Evolutionary conservation across 768 basidiomycete genomes (phyloP), one percentile per base, ranked within the genome.

Genomic region (Termitomyces sp.): DNA sequence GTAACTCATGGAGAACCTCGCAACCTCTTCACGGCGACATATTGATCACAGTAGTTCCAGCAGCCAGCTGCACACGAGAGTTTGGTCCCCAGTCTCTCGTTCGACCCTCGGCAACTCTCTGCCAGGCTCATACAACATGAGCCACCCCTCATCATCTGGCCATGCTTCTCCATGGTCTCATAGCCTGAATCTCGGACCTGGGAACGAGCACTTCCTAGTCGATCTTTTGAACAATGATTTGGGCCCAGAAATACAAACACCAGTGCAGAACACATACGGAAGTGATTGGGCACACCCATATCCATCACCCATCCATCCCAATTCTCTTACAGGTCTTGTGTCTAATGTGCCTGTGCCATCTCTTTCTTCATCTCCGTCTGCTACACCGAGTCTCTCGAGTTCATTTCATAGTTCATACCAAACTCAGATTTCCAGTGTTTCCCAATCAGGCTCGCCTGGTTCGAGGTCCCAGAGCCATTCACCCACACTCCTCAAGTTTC

Each of bases 281-380:
- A 63, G 72, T 59, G 72, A 78, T 65, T 90, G 88, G 88, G 72
- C 69, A 26, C 72, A 76, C 62, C 53, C 87, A 20, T 87, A 87
- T 68, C 74, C 86, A n/a, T 68, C 80, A 4, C 83, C 88, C 2
- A 73, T 88, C 51, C 78, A 85, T 59, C 83, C 85, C 6, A 67
- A 78, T 45, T 72, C 83, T 35, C 88, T 87, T 64, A 80, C 83
- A 42, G 78, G 80, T 36, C 78, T 89, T 44, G 78, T 82, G 13
- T 80, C 86, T 3, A 83, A 82, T 64, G 84, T 82, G 63, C 75
- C 83, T 47, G 70, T 89, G 42, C 75, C 72, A 50, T 76, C 75
- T 46, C 62, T 67, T 63, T 65, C 66, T 65, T 69, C 54, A 61
- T 57, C 69, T 57, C 32, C 58, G 48, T 68, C 68, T 45, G 70